These are phyloP conservation scores for Pugionium dolabratum DNA, from an alignment of 345 rosid genomes.

Conservation along the genomic window DNA sequence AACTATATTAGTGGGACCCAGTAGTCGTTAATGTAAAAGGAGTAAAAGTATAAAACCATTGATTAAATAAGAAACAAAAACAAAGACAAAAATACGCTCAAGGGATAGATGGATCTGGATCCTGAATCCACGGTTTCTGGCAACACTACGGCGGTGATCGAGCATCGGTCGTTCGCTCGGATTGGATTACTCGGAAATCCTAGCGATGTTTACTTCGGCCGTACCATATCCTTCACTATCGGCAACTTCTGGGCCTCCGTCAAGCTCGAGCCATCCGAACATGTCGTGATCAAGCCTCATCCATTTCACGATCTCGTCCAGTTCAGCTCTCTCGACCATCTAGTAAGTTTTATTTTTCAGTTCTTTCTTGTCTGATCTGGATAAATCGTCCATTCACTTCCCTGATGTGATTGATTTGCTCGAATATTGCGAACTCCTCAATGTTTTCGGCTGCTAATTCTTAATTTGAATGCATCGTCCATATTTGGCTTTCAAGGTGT, in stretches of 20 bases:
- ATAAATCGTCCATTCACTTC: too few relatives aligned
- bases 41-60: too few relatives aligned
- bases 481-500: too few relatives aligned
- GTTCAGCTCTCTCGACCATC: slow-evolving; percentile 66
- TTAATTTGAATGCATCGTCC: too few relatives aligned
- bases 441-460: too few relatives aligned
- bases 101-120: slow-evolving; percentile 29
- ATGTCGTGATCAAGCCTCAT: slow-evolving; percentile 70
- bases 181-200: slow-evolving; percentile 77
- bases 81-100: too few relatives aligned
- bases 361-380: not conserved
- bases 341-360: slow-evolving; percentile 42
- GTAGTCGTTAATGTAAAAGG: too few relatives aligned
- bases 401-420: too few relatives aligned
- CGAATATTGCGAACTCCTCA: too few relatives aligned
- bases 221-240: slow-evolving; percentile 62
- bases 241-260: slow-evolving; percentile 79
- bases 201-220: slow-evolving; percentile 75
- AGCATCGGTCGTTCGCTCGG: slow-evolving; percentile 63
- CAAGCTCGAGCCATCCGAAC: slow-evolving; percentile 60
- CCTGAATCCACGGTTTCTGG: slow-evolving; percentile 13
- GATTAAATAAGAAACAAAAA: not conserved
- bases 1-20: too few relatives aligned
- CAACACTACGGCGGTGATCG: slow-evolving; percentile 33
- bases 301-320: slow-evolving; percentile 75